Base-by-base conservation (phyloP, 768 basidiomycete species). In the Dioszegia crocea region DNA sequence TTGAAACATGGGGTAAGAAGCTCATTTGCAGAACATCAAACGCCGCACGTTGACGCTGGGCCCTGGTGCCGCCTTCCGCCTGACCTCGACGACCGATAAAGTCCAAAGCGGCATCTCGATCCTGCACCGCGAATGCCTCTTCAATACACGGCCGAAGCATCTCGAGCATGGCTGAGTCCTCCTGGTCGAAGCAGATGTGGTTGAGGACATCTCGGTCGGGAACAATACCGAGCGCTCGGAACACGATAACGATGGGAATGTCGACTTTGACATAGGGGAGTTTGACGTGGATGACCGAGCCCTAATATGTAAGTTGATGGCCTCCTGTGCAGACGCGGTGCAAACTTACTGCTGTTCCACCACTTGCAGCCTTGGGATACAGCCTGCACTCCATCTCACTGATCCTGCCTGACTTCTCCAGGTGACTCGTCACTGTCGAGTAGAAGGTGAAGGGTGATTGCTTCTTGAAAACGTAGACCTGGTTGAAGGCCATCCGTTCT, bases 401-500 rank as follows among this genome's bases (percentile, higher is more conserved):
- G 64, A 91, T 96, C 81, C 98, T 97, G 26, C 96, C 96, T 56
- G 94, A 92, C 74, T 91, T 94, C 80, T 98, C 96, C 12, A 97
- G 90, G 4, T 92, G 91, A 77, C 90, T 92, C 61, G 94, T 87
- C 77, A 99, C 96, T 77, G 98, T 93, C 36, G 96, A 91, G 41
- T 97, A 83, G 41, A 69, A 74, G 14, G 64, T 70, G 79, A 94
- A 96, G 1, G 93, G 92, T 17, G 91, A 93, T 0, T 90, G 90
- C 79, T 98, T 99, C 51, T 93, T 91, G 71, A 99, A 99, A 52
- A 97, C 92, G 78, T 98, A 99, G 65, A 99, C 96, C 72, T 96
- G 93, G 79, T 99, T 99, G 23, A 91, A 93, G 10, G 96, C 94
- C 93, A 98, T 98, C 52, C 96, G 86, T 77, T 99, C 96, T 77